Evolutionary conservation across 441 rosid genomes (phyloP), one percentile per base, ranked within the genome.

Genomic region (Pelargonium myrrhifolium): DNA sequence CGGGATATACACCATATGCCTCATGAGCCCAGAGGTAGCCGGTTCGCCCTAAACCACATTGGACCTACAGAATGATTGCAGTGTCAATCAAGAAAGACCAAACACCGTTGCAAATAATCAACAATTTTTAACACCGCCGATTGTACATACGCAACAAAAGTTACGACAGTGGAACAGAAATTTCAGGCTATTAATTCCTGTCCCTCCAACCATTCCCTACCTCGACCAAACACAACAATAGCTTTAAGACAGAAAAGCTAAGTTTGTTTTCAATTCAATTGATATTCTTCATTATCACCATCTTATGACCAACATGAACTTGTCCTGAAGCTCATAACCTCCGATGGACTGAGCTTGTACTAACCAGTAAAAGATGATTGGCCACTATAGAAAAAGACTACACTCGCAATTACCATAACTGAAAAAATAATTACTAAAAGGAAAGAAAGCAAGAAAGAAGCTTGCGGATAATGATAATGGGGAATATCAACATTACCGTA

Each of bases 11-110:
- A 20, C 86, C 84, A 3, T 72, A 87, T 45, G 81, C 78, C 74
- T 89, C 96, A 10, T 92, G 84, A 2, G 96, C 93, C 98, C 96
- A 88, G 6, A 92, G 87, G 49, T 76, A 73, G 64, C 95, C 95
- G 2, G 87, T 86, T 67, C 95, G 75, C 22, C 96, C 98, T 69
- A 89, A 75, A n/a, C 95, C 98, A 51, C 98, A 89, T 71, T 92
- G 98, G 74, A 92, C 83, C 96, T 92, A 73, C 24, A 12, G 26
- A 17, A 62, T 35, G 43, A 12, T 53, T 53, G 20, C 55, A 18
- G 20, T 18, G 24, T 11, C 20, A 8, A 18, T 55, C 20, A 10
- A 4, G 12, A 22, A 55, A 18, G 3, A 55, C 61, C 61, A 18
- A 18, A 18, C 14, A 55, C 3, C 35, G 35, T 28, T 28, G 35